Conservation (phyloP, 106 monocot genomes). For the Apostasia ramifera region DNA sequence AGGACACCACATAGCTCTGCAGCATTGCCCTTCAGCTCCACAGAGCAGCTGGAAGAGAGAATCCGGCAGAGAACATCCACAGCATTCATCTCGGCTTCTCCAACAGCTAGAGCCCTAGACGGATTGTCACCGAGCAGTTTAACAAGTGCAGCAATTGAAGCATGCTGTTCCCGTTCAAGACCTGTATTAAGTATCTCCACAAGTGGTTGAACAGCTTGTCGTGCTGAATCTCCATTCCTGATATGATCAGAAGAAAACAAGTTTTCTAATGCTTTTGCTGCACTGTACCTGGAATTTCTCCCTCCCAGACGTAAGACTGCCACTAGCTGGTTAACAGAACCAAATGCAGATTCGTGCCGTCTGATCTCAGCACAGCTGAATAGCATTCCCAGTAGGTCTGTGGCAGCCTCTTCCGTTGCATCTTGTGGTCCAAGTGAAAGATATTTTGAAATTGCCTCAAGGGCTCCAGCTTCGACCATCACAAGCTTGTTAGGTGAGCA, state of each 20-base stretch:
- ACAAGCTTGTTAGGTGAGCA: constrained; percentile 61
- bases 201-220: constrained; percentile 82
- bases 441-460: constrained; percentile 89
- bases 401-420: constrained; percentile 90
- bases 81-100: constrained; percentile 83
- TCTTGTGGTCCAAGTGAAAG: constrained; percentile 92
- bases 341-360: constrained; percentile 67
- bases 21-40: constrained; percentile 91
- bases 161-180: constrained; percentile 90
- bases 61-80: constrained; percentile 96
- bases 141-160: constrained; percentile 85
- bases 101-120: constrained; percentile 64
- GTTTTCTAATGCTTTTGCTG: constrained; percentile 91
- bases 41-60: constrained; percentile 71
- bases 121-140: constrained; percentile 70
- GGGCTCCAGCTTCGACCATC: constrained; percentile 93
- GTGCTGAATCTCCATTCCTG: constrained; percentile 66
- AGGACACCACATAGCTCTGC: constrained; percentile 92
- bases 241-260: constrained; percentile 93
- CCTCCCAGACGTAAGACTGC: constrained; percentile 90
- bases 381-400: constrained; percentile 82
- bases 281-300: constrained; percentile 93
- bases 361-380: constrained; percentile 84
- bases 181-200: constrained; percentile 92
- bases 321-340: constrained; percentile 84